Evolutionary conservation across 2,329 filamentous ascomycete species (phyloP), one percentile per base, ranked within the genome.

Genomic region (Colletotrichum sp.): DNA sequence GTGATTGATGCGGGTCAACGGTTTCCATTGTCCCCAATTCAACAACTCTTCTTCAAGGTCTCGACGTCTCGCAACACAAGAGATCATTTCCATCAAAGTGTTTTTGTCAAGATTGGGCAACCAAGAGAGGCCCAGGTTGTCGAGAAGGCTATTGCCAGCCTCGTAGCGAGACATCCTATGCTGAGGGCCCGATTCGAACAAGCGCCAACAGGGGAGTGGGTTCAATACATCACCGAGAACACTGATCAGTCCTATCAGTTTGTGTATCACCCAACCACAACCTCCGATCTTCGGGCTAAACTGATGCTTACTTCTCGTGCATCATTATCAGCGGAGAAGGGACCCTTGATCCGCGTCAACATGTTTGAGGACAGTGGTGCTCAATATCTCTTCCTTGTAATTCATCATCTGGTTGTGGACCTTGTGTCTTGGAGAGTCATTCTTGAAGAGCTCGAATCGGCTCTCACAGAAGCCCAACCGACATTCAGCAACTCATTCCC

Each of bases 381-480:
- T 9, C 83, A 83, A 38, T 58, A 79, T 3, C 62, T 85, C 0
- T 83, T 82, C 8, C 66, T 87, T 10, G 78, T 81, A 8, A 82
- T 80, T 2, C 84, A 86, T 16, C 85, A 86, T 70, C 78, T 86
- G 0, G 81, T 85, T 2, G 82, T 88, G 18, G 87, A 89, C 67
- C 78, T 88, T 6, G 85, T 89, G 1, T 87, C 86, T 0, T 89
- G 87, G 87, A 81, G 85, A 9, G 81, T 87, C 5, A 80, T 89
- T 3, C 78, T 88, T 0, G 83, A 85, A 43, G 86, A 89, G 61
- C 79, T 89, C 0, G 86, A 88, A 13, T 9, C 34, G 8, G 18
- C 64, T 4, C 56, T 67, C 2, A 61, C 36, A 36, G 36, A 61
- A 21, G 12, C 10, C 5, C 7, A 32, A 18, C 64, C 55, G 7